These are phyloP conservation scores for Neofusicoccum laricinum DNA, from an alignment of 2,329 filamentous ascomycete genomes.

Conservation along the genomic window DNA sequence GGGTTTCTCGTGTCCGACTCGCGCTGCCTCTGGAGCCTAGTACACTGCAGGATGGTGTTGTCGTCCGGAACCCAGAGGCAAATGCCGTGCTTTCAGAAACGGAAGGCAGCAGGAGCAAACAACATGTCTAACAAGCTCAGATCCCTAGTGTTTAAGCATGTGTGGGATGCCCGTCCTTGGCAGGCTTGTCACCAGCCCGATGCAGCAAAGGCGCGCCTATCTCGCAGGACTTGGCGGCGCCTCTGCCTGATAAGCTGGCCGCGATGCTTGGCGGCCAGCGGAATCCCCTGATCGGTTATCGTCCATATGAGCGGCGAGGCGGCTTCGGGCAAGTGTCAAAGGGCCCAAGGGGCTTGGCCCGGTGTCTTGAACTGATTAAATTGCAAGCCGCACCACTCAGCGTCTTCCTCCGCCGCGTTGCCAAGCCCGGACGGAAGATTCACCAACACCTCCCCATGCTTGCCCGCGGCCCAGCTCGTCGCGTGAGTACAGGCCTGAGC, in stretches of 20 bases:
- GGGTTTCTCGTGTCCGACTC: not conserved
- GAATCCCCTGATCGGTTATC: not conserved
- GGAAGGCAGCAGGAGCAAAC: not conserved
- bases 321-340: not conserved
- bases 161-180: not conserved
- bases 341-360: not conserved
- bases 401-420: not conserved
- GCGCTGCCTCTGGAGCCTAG: not conserved
- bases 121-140: not conserved
- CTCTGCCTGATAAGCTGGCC: not conserved
- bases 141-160: not conserved
- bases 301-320: not conserved
- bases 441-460: not conserved
- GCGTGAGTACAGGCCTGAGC: not conserved
- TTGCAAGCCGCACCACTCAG: not conserved
- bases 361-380: not conserved
- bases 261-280: not conserved
- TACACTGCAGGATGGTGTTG: not conserved
- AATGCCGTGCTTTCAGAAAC: not conserved
- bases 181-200: slow-evolving; percentile 10
- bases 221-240: slow-evolving; percentile 2
- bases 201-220: not conserved
- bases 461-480: not conserved
- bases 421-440: not conserved
- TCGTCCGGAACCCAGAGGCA: not conserved